Base-by-base conservation (phyloP, 169 alveolate genomes). In the Fabrea salina region DNA sequence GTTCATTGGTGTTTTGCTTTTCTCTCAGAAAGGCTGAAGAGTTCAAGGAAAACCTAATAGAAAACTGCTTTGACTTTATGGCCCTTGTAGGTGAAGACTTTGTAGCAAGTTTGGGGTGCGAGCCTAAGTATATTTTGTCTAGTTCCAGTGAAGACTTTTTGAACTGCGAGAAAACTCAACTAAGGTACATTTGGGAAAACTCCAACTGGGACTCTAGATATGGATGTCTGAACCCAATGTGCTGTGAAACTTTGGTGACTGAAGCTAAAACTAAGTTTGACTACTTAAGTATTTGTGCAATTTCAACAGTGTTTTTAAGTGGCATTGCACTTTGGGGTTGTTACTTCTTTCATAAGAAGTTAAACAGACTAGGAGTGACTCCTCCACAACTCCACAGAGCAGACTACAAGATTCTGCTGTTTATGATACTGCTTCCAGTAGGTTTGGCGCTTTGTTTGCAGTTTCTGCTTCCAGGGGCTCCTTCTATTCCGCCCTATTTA, bases 11-110 rank as follows among this genome's bases (percentile, higher is more conserved):
- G 33, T 8, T 33, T 54, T n/a, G 39, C 6, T 8, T 54, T 54
- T 7, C 66, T 7, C 39, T 54, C 25, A 54, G 25, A 22, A 11
- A 11, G 11, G 25, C 66, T 54, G 39, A 54, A n/a, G 6, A n/a
- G 66, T 54, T 54, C 25, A 54, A 54, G 66, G 66, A 54, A 54
- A 33, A 33, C 11, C 66, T 54, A n/a, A 54, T 19, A n/a, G 66
- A 54, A n/a, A 54, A 54, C 6, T 54, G 66, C 66, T 54, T 54
- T 54, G 66, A 54, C 25, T 54, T 54, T 19, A 54, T 54, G 66
- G 66, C 66, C 6, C 13, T 54, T n/a, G 66, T 54, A 8, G 39
- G 25, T 54, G 11, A 19, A 8, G 25, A 54, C 22, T 54, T n/a
- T 54, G 8, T 54, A 8, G 25, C 11, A 54, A 22, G 30, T n/a